Evolutionary conservation across 352 stramenopile genomes (phyloP).

Genomic region (Globisporangium middletonii): DNA sequence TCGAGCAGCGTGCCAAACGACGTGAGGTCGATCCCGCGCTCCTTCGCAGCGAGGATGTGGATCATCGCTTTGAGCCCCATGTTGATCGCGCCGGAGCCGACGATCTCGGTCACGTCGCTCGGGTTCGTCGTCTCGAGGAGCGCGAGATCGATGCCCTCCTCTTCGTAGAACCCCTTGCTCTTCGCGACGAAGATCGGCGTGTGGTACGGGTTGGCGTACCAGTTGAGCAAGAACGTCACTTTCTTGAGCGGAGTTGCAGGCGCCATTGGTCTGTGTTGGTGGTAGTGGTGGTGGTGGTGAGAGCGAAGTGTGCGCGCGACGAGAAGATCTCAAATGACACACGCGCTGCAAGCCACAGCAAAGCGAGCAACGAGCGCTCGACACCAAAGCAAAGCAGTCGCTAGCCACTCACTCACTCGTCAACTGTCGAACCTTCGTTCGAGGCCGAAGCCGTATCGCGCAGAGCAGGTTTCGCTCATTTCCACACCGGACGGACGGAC

Average conservation of each 20-base stretch:
- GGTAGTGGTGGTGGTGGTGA: neutral
- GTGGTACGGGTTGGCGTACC: conserved; percentile 51
- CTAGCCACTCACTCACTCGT: no score
- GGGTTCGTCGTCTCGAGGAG: conserved; percentile 47
- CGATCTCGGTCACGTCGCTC: conserved; percentile 46
- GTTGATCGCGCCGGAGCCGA: conserved; percentile 38
- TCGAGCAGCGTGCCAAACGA: conserved; percentile 42
- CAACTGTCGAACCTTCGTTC: no score
- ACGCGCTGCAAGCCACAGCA: no score
- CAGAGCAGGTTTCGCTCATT: no score
- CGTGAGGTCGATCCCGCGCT: conserved; percentile 39
- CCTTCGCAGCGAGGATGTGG: conserved; percentile 43
- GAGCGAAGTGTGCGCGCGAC: no score
- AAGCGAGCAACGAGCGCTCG: no score
- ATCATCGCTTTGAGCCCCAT: conserved; percentile 51
- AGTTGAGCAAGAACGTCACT: conserved; percentile 45
- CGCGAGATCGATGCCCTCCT: conserved; percentile 44
- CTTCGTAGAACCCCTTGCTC: conserved; percentile 43
- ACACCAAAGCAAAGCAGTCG: no score
- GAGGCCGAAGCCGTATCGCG: no score
- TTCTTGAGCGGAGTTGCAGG: conserved; percentile 31
- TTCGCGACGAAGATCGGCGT: conserved; percentile 50
- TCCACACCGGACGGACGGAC: no score
- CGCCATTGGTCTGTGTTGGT: conserved; percentile 17
- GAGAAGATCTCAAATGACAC: no score